Percentiles rank a stretch among this genome's conserved stretches.
Conservation (phyloP, 73 alveolate species). For the Paramecium sexaurelia region DNA sequence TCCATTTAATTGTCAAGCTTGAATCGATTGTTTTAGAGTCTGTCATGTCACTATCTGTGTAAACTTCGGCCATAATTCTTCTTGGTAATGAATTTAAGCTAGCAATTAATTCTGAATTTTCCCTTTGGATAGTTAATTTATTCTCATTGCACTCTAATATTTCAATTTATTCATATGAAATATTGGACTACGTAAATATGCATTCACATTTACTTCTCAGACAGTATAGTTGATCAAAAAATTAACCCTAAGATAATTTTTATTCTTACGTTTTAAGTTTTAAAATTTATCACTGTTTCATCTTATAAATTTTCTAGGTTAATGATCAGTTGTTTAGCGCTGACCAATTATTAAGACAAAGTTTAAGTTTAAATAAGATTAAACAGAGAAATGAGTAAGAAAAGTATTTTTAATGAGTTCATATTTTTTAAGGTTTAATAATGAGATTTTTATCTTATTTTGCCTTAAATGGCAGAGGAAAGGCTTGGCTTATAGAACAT, state of each 20-base stretch:
- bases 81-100: neutral
- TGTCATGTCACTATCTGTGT: conserved; percentile 18
- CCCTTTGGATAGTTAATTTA: neutral
- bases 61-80: neutral
- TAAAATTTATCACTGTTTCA: neutral
- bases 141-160: neutral
- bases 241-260: neutral
- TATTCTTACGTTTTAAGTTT: neutral
- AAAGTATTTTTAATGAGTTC: neutral
- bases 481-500: neutral
- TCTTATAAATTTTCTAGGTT: neutral
- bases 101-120: neutral
- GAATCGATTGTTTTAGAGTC: neutral
- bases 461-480: neutral
- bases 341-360: neutral
- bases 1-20: neutral
- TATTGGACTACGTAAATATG: neutral
- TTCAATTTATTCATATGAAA: neutral
- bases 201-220: neutral
- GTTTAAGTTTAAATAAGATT: neutral
- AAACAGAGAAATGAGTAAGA: neutral
- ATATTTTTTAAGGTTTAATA: neutral
- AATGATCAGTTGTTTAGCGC: neutral
- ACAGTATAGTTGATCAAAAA: neutral
- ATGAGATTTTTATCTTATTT: neutral